A percentile compares a stretch with the other conserved stretches of the same genome.
phyloP scores from a whole-genome alignment of 164 flowering plant species.

The Protea cynaroides region DNA sequence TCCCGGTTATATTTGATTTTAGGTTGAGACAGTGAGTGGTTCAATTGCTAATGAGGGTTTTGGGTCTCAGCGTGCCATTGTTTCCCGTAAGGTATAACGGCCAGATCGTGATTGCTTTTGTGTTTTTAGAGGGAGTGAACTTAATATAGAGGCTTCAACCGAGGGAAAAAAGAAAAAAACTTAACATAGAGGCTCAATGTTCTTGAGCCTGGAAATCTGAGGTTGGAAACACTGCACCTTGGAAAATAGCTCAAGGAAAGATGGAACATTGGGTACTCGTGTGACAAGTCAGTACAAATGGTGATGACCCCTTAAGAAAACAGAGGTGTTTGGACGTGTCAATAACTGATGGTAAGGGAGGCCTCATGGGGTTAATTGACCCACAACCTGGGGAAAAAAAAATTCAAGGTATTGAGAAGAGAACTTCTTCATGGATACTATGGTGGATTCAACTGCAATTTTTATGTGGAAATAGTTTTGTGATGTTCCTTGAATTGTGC shows the following conservation, averaged over 20 bases:
- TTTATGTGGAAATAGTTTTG: too few relatives aligned
- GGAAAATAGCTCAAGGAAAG: neutral
- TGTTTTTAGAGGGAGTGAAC: neutral
- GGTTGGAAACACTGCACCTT: neutral
- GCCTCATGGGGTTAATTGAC: neutral
- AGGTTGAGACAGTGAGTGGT: too few relatives aligned
- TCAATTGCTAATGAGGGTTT: neutral
- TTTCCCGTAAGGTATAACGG: neutral
- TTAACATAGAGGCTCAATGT: neutral
- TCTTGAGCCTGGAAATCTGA: too few relatives aligned
- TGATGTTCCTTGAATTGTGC: too few relatives aligned
- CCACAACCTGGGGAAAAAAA: neutral
- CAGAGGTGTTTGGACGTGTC: neutral
- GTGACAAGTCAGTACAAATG: neutral
- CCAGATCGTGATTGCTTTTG: neutral
- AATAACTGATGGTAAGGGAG: neutral
- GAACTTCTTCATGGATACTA: too few relatives aligned
- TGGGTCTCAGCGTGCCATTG: neutral
- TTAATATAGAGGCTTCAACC: too few relatives aligned
- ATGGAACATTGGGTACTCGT: neutral
- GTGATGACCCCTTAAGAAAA: neutral
- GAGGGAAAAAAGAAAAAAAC: too few relatives aligned
- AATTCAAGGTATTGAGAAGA: too few relatives aligned
- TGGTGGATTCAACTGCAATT: too few relatives aligned
- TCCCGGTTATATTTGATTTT: too few relatives aligned